Evolutionary conservation across 192 early-diverging fungal genomes (phyloP), one percentile per base, ranked within the genome.

Genomic region (Backusella parvicylindrica): DNA sequence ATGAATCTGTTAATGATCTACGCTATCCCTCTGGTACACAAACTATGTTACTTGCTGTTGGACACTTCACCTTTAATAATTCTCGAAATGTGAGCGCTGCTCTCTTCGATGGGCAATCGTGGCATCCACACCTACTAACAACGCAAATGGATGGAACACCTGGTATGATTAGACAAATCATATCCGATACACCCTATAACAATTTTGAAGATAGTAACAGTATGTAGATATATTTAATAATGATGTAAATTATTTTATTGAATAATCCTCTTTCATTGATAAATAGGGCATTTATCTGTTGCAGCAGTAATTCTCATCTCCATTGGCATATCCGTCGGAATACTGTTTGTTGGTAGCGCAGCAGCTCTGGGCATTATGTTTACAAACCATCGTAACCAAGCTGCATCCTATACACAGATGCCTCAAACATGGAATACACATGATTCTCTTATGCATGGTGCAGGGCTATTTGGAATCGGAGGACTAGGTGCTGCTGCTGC

Each of bases 281-380:
- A 47, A 47, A 49, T 60, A 80, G 82, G 71, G 30, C 77, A 75
- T 37, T 71, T 85, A 13, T 66, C 92, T 0, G 75, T 88, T 0
- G 86, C 89, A 3, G 77, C 90, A 36, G 89, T 94, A 3, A 89
- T 94, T 40, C 76, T 92, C 6, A 88, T 92, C 67, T 88, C 92
- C 35, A 81, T 90, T 26, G 90, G 85, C 15, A 90, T 91, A 23
- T 88, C 92, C 8, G 77, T 91, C 18, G 89, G 83, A n/a, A 47
- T 47, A 18, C 43, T 47, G 5, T 47, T 47, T 6, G 43, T 47
- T 6, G 18, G 43, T n/a, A 47, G 43, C 16, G 43, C 16, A 0
- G 43, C 43, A 4, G 43, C 43, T 0, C 43, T 47, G 6, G 43
- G 43, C 3, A 74, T 94, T 1, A 87, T 90, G 23, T 85, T 90